Percentiles rank a stretch among this genome's conserved stretches.
Evolutionary conservation across 768 basidiomycete species (phyloP).

Genomic region (Pulveroboletus frians): DNA sequence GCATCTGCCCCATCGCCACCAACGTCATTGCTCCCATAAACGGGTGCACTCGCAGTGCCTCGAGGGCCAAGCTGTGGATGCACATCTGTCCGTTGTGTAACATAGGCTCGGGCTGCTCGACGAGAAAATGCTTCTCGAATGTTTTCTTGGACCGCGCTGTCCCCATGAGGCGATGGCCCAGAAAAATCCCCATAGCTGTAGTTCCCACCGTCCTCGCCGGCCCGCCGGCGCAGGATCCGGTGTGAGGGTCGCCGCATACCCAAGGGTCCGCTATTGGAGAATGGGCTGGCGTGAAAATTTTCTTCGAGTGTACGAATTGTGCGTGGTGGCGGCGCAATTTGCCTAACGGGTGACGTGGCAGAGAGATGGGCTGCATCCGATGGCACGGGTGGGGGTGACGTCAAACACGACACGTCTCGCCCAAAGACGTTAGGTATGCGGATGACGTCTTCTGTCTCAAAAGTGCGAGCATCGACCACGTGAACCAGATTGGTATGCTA

Average conservation of each 20-base stretch:
- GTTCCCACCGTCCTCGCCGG: conserved; percentile 32
- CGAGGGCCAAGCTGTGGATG: conserved; percentile 20
- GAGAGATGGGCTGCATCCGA: conserved; percentile 9
- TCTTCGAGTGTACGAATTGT: conserved; percentile 52
- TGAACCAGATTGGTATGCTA: conserved; percentile 83
- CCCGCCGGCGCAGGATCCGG: conserved; percentile 17
- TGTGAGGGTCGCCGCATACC: conserved; percentile 20
- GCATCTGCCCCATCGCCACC: conserved; percentile 30
- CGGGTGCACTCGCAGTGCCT: conserved; percentile 9
- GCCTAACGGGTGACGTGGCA: conserved; percentile 13
- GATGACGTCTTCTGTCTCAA: conserved; percentile 69
- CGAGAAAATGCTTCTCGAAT: conserved; percentile 50
- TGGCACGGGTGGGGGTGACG: conserved; percentile 8
- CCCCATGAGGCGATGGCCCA: conserved; percentile 53
- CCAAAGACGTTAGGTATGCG: conserved; percentile 44
- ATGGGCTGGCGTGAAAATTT: conserved; percentile 41
- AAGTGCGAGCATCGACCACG: conserved; percentile 81
- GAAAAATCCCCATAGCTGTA: conserved; percentile 42
- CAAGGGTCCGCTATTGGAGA: conserved; percentile 9
- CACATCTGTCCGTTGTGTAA: conserved; percentile 20
- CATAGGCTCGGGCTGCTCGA: conserved; percentile 41
- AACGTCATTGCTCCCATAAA: conserved; percentile 18
- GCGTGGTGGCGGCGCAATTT: conserved; percentile 23
- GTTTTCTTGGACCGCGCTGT: conserved; percentile 50
- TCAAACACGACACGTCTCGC: conserved; percentile 12